A percentile compares a stretch with the other conserved stretches of the same genome.
Conservation (phyloP, 805 yeast species). For the Yarrowia keelungensis region DNA sequence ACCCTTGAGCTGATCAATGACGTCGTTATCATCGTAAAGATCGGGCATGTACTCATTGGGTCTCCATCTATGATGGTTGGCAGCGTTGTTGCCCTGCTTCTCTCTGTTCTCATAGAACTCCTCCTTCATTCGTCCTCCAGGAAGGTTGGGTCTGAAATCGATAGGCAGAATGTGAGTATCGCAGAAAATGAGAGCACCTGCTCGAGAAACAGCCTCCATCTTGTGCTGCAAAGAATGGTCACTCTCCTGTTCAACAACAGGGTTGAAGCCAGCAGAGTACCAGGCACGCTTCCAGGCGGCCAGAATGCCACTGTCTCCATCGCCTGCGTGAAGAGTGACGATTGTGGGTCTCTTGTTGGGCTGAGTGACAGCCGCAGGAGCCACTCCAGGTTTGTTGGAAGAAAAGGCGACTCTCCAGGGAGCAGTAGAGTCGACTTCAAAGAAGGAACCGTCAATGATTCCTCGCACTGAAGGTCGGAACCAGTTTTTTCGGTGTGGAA, state of each 20-base stretch:
- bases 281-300: constrained; percentile 36
- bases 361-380: constrained; percentile 29
- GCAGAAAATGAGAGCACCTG: constrained; percentile 4
- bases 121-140: constrained; percentile 30
- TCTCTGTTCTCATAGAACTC: constrained; percentile 22
- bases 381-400: constrained; percentile 24
- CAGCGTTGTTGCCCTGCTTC: not conserved
- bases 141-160: constrained; percentile 35
- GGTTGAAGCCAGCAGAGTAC: constrained; percentile 34
- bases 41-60: constrained; percentile 28
- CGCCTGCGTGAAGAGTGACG: constrained; percentile 12
- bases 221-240: constrained; percentile 14
- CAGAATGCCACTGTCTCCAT: not conserved
- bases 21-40: constrained; percentile 14
- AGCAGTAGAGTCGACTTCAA: constrained; percentile 21
- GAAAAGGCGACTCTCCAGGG: constrained; percentile 36
- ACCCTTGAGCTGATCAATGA: constrained; percentile 18
- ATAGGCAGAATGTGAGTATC: constrained; percentile 23
- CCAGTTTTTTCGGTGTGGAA: constrained; percentile 26
- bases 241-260: not conserved
- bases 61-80: constrained; percentile 9
- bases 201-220: constrained; percentile 6
- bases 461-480: constrained; percentile 34
- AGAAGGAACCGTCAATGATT: constrained; percentile 34
- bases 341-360: constrained; percentile 6